A percentile compares a stretch with the other conserved stretches of the same genome.
Evolutionary conservation across 371 early-diverging fungal species (phyloP).

Genomic region (Apophysomyces trapeziformis): DNA sequence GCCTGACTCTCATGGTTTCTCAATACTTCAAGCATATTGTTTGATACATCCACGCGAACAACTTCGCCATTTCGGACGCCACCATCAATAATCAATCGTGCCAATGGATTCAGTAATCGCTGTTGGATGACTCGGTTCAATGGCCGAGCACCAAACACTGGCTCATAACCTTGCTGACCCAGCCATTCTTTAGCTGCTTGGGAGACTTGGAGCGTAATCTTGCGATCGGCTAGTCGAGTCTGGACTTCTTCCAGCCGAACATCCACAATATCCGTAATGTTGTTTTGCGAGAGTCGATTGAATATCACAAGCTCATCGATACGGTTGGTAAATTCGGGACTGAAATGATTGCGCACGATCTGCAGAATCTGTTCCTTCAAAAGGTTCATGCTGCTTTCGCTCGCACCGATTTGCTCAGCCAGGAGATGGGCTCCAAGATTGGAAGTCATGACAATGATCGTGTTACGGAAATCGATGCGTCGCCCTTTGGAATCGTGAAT

Average conservation of each 20-base stretch:
- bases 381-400: slow-evolving; percentile 38
- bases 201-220: slow-evolving; percentile 68
- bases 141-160: slow-evolving; percentile 87
- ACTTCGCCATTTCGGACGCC: slow-evolving; percentile 70
- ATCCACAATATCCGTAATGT: slow-evolving; percentile 82
- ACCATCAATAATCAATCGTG: slow-evolving; percentile 78
- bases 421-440: slow-evolving; percentile 74
- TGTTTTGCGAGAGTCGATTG: slow-evolving; percentile 74
- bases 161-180: slow-evolving; percentile 79
- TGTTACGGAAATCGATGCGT: slow-evolving; percentile 88
- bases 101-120: slow-evolving; percentile 79
- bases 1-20: slow-evolving; percentile 55
- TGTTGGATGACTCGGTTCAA: slow-evolving; percentile 85
- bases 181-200: slow-evolving; percentile 79
- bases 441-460: slow-evolving; percentile 93
- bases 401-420: slow-evolving; percentile 33
- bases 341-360: slow-evolving; percentile 80
- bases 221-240: slow-evolving; percentile 72
- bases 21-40: slow-evolving; percentile 34
- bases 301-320: slow-evolving; percentile 89
- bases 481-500: slow-evolving; percentile 88
- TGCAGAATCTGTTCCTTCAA: slow-evolving; percentile 66
- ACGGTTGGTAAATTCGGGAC: slow-evolving; percentile 92
- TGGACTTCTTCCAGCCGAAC: slow-evolving; percentile 82
- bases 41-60: slow-evolving; percentile 51